Evolutionary conservation across 1,284 basidiomycete species (phyloP).

Genomic region (Leccinum holopus): DNA sequence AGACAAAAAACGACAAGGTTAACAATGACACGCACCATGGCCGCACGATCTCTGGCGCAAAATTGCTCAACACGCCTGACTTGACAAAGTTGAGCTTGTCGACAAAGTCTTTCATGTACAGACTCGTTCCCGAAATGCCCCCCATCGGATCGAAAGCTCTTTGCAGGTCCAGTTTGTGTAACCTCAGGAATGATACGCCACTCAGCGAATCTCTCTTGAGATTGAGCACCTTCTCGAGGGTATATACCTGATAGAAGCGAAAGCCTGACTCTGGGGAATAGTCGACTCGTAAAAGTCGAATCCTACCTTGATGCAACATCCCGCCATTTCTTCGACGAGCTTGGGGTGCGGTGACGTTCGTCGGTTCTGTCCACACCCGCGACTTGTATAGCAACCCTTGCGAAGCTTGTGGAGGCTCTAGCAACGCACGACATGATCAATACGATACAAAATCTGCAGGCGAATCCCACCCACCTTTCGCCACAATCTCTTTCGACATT

Average conservation of each 20-base stretch:
- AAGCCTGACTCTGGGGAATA: not conserved
- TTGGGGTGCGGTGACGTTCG: slow-evolving; percentile 75
- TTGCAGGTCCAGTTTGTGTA: slow-evolving; percentile 83
- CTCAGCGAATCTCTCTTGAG: slow-evolving; percentile 82
- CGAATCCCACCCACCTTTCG: slow-evolving; percentile 59
- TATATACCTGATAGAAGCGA: slow-evolving; percentile 69
- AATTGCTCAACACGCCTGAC: slow-evolving; percentile 69
- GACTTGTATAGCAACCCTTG: slow-evolving; percentile 66
- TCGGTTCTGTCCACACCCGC: slow-evolving; percentile 82
- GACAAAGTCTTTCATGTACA: slow-evolving; percentile 87
- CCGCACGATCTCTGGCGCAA: slow-evolving; percentile 67
- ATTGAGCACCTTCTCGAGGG: slow-evolving; percentile 89
- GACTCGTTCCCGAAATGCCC: slow-evolving; percentile 68
- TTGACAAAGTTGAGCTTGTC: slow-evolving; percentile 84
- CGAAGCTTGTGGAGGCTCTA: slow-evolving; percentile 32
- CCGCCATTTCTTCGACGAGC: slow-evolving; percentile 86
- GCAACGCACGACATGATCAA: slow-evolving; percentile 1
- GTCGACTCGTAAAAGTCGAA: not conserved
- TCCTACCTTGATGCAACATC: slow-evolving; percentile 83
- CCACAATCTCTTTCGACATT: slow-evolving; percentile 78
- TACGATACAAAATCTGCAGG: not conserved
- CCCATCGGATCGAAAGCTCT: slow-evolving; percentile 63
- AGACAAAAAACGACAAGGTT: not conserved
- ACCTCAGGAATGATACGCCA: slow-evolving; percentile 76
- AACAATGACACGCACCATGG: slow-evolving; percentile 55